Base-by-base conservation (phyloP, 2,329 filamentous ascomycete genomes). In the Pezicula neosporulosa region DNA sequence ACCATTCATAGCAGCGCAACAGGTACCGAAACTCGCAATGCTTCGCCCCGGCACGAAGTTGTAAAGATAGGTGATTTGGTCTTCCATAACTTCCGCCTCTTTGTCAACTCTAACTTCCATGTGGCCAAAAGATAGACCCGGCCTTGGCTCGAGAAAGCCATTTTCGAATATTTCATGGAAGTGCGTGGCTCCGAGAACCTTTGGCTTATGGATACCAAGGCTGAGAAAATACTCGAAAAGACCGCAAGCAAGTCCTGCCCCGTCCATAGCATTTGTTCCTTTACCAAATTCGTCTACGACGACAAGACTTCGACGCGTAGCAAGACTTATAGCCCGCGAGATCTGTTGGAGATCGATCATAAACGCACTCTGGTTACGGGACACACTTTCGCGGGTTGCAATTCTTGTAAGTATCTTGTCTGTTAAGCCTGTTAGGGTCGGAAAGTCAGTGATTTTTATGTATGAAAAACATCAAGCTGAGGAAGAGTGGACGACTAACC, bases 201-300 rank as follows among this genome's bases (percentile, higher is more conserved):
- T 82, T 5, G 85, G 83, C 7, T 73, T 68, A 21, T 75, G 60
- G 2, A 54, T 38, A 0, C 70, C 74, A 15, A 78, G 68, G 3
- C 65, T 68, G 10, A 79, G 67, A 45, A 86, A 81, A 60, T 85
- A 75, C 39, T 77, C 70, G 15, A 87, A 69, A 6, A 85, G 68
- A 2, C 81, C 81, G 21, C 78, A 72, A 41, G 84, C 69, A 13
- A 87, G 67, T 0, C 81, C 83, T 1, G 78, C 77, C 6, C 82
- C 83, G 60, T 85, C 81, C 50, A 77, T 70, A 8, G 72, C 65
- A 46, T 77, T 78, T 0, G 83, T 86, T 3, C 83, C 83, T 63
- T 85, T 86, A 1, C 83, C 83, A 61, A 99, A 97, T 63, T 99
- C 94, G 61, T 99, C 94, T 42, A 97, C 83, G n/a, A 99, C 75